These are phyloP conservation scores for Mycena galericulata DNA, from an alignment of 768 basidiomycete genomes.

Conservation along the genomic window DNA sequence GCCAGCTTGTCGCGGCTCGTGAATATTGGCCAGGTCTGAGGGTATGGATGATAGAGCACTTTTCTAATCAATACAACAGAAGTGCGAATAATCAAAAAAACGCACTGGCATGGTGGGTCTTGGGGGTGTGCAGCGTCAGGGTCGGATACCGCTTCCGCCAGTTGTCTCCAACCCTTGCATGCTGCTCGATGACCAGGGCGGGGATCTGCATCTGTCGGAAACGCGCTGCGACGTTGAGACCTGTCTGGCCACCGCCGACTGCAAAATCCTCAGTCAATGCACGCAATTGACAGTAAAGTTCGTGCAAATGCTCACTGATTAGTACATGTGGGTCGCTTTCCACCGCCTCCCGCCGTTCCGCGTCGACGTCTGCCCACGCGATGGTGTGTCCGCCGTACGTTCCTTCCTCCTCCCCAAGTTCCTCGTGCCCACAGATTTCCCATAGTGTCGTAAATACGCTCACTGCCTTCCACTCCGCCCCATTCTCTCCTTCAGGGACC, in stretches of 20 bases:
- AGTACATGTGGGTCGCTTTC: constrained; percentile 52
- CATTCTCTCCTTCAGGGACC: constrained; percentile 6
- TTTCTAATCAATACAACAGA: constrained; percentile 45
- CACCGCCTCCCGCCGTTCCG: constrained; percentile 48
- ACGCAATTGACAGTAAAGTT: background rate
- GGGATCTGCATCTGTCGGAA: constrained; percentile 54
- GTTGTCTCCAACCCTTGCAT: constrained; percentile 51
- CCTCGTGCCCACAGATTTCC: constrained; percentile 52
- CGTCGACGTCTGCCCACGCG: constrained; percentile 50
- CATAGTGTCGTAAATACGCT: constrained; percentile 47
- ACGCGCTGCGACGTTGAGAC: constrained; percentile 54
- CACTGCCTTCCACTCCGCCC: constrained; percentile 49
- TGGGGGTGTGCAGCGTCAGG: constrained; percentile 57
- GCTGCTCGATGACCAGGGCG: constrained; percentile 51
- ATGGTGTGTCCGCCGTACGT: constrained; percentile 51
- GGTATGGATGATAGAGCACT: constrained; percentile 55
- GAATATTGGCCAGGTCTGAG: constrained; percentile 54
- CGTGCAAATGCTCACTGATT: constrained; percentile 17
- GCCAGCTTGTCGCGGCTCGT: constrained; percentile 57
- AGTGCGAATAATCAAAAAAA: background rate
- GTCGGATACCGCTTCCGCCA: constrained; percentile 59
- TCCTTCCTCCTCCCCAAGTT: constrained; percentile 26
- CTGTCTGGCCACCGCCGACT: constrained; percentile 59
- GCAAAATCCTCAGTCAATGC: background rate
- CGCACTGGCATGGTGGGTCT: constrained; percentile 15